A percentile compares a stretch with the other conserved stretches of the same genome.
Evolutionary conservation across 1,139 yeast genomes (phyloP).

Genomic region (Protomyces pachydermus): DNA sequence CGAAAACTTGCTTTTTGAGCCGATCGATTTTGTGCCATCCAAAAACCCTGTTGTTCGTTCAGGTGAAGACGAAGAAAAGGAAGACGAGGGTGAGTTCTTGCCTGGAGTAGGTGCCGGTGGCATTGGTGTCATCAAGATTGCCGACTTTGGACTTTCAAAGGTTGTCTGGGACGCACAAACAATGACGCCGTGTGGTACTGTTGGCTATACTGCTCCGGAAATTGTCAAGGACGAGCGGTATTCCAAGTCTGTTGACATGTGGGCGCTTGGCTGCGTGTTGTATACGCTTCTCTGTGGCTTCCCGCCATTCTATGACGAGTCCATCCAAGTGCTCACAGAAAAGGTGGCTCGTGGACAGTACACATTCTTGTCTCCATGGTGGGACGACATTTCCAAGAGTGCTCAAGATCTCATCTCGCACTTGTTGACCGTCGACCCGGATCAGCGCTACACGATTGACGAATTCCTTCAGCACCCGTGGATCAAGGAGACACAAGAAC

Average conservation of each 20-base stretch:
- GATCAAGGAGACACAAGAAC: conserved; percentile 46
- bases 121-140: conserved; percentile 76
- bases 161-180: conserved; percentile 65
- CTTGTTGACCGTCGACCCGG: conserved; percentile 77
- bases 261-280: conserved; percentile 92
- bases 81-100: conserved; percentile 79
- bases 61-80: conserved; percentile 70
- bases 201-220: conserved; percentile 91
- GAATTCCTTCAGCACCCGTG: conserved; percentile 75
- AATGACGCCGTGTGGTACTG: conserved; percentile 85
- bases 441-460: conserved; percentile 66
- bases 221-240: conserved; percentile 81
- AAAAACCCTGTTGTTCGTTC: conserved; percentile 50
- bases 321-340: conserved; percentile 69
- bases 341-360: conserved; percentile 81
- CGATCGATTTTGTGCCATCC: conserved; percentile 59
- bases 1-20: conserved; percentile 79
- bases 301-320: conserved; percentile 93
- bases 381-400: conserved; percentile 82
- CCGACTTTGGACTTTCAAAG: conserved; percentile 90
- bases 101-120: conserved; percentile 86
- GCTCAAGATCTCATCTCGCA: conserved; percentile 76
- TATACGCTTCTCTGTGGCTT: conserved; percentile 89
- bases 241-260: conserved; percentile 87
- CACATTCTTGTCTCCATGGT: conserved; percentile 86